Percentiles rank a stretch among this genome's conserved stretches.
These are phyloP conservation scores for Monosporascus sp. DNA, from an alignment of 2,329 filamentous ascomycete genomes.

Conservation along the genomic window DNA sequence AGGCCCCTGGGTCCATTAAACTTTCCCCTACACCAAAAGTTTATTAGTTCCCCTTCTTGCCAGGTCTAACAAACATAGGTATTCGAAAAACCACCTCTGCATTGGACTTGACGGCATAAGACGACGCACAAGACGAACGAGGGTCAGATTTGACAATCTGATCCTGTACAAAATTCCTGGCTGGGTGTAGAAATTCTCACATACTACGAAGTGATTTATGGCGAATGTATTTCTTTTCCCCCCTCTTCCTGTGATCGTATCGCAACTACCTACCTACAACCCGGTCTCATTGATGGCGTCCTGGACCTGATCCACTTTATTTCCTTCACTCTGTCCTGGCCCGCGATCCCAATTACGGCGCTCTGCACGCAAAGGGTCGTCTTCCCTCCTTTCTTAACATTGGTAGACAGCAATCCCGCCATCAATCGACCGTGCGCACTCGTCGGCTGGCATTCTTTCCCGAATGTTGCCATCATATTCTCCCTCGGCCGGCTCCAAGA, in stretches of 20 bases:
- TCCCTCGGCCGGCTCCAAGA: slow-evolving; percentile 50
- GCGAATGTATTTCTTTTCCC: background rate
- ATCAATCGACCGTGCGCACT: slow-evolving; percentile 5
- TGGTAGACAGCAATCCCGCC: background rate
- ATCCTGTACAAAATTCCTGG: too few relatives aligned
- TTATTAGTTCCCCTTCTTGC: too few relatives aligned
- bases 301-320: background rate
- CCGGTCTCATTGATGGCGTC: background rate
- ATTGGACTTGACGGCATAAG: too few relatives aligned
- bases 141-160: too few relatives aligned
- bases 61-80: too few relatives aligned
- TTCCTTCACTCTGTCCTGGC: background rate
- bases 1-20: too few relatives aligned
- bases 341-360: background rate
- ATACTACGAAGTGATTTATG: background rate
- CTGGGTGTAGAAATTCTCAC: too few relatives aligned
- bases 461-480: slow-evolving; percentile 59
- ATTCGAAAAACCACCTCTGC: too few relatives aligned
- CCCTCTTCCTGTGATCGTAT: background rate
- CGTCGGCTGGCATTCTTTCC: slow-evolving; percentile 5
- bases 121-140: too few relatives aligned
- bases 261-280: too few relatives aligned
- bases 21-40: too few relatives aligned
- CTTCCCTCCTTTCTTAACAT: slow-evolving; percentile 4
- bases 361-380: slow-evolving; percentile 9